A percentile compares a stretch with the other conserved stretches of the same genome.
These are phyloP conservation scores for Huntiella abstrusa DNA, from an alignment of 2,329 filamentous ascomycete genomes.

Conservation along the genomic window DNA sequence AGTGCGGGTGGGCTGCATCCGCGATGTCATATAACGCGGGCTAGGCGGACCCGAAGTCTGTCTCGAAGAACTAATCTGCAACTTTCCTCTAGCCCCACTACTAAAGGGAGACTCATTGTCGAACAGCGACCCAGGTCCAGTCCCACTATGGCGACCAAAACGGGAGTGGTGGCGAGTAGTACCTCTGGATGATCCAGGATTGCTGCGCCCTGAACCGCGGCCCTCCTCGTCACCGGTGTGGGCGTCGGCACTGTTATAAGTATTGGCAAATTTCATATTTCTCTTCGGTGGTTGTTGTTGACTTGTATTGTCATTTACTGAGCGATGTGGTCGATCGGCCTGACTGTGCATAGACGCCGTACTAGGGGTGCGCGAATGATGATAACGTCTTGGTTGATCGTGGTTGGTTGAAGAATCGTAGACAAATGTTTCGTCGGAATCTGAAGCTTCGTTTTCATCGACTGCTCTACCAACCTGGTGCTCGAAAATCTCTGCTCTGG, in stretches of 20 bases:
- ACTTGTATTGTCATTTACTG: constrained; percentile 33
- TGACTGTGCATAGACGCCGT: constrained; percentile 68
- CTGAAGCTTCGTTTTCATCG: constrained; percentile 87
- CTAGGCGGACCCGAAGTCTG: constrained; percentile 52
- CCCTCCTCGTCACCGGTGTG: constrained; percentile 44
- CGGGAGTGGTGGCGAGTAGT: constrained; percentile 59
- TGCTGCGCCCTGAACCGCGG: constrained; percentile 41
- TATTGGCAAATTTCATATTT: constrained; percentile 90
- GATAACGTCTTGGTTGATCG: constrained; percentile 53
- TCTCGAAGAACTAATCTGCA: constrained; percentile 35
- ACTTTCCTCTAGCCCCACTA: constrained; percentile 43
- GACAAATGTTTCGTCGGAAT: constrained; percentile 96
- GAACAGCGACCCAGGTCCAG: constrained; percentile 51
- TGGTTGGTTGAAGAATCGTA: constrained; percentile 91
- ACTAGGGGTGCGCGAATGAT: constrained; percentile 90
- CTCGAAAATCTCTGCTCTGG: constrained; percentile 96
- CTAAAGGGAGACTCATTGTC: constrained; percentile 65
- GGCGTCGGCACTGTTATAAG: constrained; percentile 42
- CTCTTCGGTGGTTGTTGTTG: constrained; percentile 40
- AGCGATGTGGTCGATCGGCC: constrained; percentile 37
- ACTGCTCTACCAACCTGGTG: constrained; percentile 91
- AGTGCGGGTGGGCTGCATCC: constrained; percentile 17
- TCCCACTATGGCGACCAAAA: constrained; percentile 35
- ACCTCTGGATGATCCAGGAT: constrained; percentile 41
- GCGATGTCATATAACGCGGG: constrained; percentile 32